phyloP scores from a whole-genome alignment of 805 yeast genomes.

The Clavispora asparagi region DNA sequence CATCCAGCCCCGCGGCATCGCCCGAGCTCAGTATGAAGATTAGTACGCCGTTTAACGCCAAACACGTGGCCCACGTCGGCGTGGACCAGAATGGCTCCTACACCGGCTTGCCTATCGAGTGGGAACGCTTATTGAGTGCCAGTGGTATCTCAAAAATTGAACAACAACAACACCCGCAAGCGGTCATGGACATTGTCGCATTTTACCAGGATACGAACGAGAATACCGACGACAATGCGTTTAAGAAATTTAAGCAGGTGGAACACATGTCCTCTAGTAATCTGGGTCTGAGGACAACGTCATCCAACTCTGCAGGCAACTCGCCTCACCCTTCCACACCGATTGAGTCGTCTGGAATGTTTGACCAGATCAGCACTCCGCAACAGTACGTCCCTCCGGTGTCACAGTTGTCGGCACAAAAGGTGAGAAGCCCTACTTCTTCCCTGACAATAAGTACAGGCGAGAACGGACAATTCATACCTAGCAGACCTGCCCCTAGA shows the following conservation, averaged over 20 bases:
- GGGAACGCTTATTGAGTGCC: slow-evolving; percentile 79
- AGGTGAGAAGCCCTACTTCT: neutral
- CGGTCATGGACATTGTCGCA: slow-evolving; percentile 85
- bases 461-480: slow-evolving; percentile 47
- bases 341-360: slow-evolving; percentile 11
- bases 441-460: neutral
- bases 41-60: slow-evolving; percentile 87
- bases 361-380: slow-evolving; percentile 6
- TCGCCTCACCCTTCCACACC: slow-evolving; percentile 29
- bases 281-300: slow-evolving; percentile 2
- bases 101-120: slow-evolving; percentile 88
- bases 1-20: slow-evolving; percentile 4
- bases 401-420: neutral
- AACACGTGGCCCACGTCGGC: slow-evolving; percentile 91
- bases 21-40: slow-evolving; percentile 46
- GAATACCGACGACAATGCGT: slow-evolving; percentile 39
- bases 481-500: slow-evolving; percentile 65
- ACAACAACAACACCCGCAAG: slow-evolving; percentile 88
- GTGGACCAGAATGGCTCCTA: slow-evolving; percentile 83
- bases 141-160: slow-evolving; percentile 87
- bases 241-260: slow-evolving; percentile 36
- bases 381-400: neutral
- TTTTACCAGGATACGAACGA: slow-evolving; percentile 64
- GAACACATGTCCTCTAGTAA: slow-evolving; percentile 4
- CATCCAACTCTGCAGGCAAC: slow-evolving; percentile 20